A percentile compares a stretch with the other conserved stretches of the same genome.
phyloP scores from a whole-genome alignment of 768 basidiomycete genomes.

The Amanita pallidorosea region DNA sequence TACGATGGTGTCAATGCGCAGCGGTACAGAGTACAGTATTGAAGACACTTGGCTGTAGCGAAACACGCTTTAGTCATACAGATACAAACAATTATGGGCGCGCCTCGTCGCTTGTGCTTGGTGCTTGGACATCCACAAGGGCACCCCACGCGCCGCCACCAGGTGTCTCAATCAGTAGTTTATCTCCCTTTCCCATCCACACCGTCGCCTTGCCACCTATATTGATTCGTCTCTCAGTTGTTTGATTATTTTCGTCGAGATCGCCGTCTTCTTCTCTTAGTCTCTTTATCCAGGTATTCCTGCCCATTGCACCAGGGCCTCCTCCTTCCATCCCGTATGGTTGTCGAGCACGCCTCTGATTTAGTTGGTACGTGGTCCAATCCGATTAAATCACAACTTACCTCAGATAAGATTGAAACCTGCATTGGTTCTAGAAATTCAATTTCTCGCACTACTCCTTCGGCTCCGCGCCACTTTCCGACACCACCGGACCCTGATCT shows the following conservation, averaged over 20 bases:
- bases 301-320: constrained; percentile 55
- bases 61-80: neutral
- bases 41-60: neutral
- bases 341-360: constrained; percentile 69
- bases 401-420: constrained; percentile 85
- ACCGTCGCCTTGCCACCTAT: constrained; percentile 85
- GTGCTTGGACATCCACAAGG: constrained; percentile 12
- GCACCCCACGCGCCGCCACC: constrained; percentile 86
- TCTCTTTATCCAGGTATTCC: constrained; percentile 83
- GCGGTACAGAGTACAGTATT: neutral
- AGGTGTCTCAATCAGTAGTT: constrained; percentile 74
- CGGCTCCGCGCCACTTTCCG: constrained; percentile 71
- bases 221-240: constrained; percentile 53
- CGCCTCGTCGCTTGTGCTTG: too few relatives aligned
- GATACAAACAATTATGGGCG: constrained; percentile 3
- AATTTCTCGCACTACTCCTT: constrained; percentile 76
- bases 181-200: constrained; percentile 83
- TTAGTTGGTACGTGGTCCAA: neutral
- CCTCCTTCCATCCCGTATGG: constrained; percentile 87
- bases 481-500: constrained; percentile 58
- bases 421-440: constrained; percentile 76
- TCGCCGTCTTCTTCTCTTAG: constrained; percentile 61
- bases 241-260: constrained; percentile 27
- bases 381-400: constrained; percentile 15
- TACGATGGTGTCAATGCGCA: neutral